Conservation (phyloP, 2,329 filamentous ascomycete genomes). For the Fusarium buharicum region DNA sequence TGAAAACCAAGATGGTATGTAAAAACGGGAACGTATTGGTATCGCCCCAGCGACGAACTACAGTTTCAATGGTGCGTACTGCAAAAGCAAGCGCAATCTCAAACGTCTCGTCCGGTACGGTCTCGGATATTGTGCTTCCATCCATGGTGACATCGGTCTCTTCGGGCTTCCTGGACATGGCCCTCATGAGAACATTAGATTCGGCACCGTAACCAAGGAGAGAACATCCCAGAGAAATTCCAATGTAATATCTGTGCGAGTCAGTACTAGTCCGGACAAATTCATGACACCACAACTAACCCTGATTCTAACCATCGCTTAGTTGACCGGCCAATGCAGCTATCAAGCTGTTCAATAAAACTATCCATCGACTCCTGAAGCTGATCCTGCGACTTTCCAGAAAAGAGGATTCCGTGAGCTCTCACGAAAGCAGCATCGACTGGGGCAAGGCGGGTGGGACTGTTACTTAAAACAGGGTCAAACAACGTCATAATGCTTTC, state of each 20-base stretch:
- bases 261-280: neutral
- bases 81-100: slow-evolving; percentile 54
- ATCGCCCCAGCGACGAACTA: slow-evolving; percentile 65
- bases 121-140: slow-evolving; percentile 40
- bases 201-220: slow-evolving; percentile 52
- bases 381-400: slow-evolving; percentile 57
- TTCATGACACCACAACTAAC: slow-evolving; percentile 31
- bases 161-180: slow-evolving; percentile 47
- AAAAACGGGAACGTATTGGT: slow-evolving; percentile 70
- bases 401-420: slow-evolving; percentile 72
- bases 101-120: slow-evolving; percentile 45
- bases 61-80: slow-evolving; percentile 57
- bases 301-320: slow-evolving; percentile 64
- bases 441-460: slow-evolving; percentile 47
- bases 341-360: slow-evolving; percentile 66
- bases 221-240: slow-evolving; percentile 48
- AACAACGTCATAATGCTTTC: slow-evolving; percentile 78
- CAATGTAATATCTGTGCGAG: slow-evolving; percentile 47
- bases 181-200: slow-evolving; percentile 58
- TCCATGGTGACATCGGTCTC: slow-evolving; percentile 45
- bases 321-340: slow-evolving; percentile 63
- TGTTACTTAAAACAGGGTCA: slow-evolving; percentile 62
- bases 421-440: slow-evolving; percentile 71
- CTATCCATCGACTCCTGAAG: slow-evolving; percentile 58
- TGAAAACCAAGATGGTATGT: slow-evolving; percentile 70